phyloP scores from a whole-genome alignment of 768 basidiomycete species.

The Pleurotus eryngii region DNA sequence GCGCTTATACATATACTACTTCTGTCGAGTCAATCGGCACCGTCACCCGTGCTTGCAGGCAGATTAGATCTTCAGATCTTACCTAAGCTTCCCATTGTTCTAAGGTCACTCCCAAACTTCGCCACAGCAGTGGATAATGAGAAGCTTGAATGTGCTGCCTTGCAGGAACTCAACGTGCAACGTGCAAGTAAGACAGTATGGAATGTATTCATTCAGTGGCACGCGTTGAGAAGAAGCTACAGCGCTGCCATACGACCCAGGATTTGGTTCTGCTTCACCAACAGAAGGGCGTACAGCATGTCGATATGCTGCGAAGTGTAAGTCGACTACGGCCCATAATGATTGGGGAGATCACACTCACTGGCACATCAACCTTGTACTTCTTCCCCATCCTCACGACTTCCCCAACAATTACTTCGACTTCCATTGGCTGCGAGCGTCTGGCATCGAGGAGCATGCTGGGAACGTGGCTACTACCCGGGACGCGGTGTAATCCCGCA shows the following conservation, averaged over 20 bases:
- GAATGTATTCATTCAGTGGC: too few species aligned
- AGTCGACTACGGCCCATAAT: not conserved
- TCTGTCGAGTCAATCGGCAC: too few species aligned
- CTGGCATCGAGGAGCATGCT: slow-evolving; percentile 64
- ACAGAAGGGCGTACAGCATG: slow-evolving; percentile 53
- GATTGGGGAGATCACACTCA: slow-evolving; percentile 25
- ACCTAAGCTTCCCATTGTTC: not conserved
- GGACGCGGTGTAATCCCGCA: slow-evolving; percentile 31
- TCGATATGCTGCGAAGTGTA: slow-evolving; percentile 47
- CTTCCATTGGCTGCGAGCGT: slow-evolving; percentile 56
- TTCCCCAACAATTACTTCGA: slow-evolving; percentile 64
- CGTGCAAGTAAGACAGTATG: too few species aligned
- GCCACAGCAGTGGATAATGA: too few species aligned
- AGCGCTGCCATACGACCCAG: slow-evolving; percentile 29
- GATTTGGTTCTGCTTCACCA: slow-evolving; percentile 63
- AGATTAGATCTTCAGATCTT: not conserved
- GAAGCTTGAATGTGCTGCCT: too few species aligned
- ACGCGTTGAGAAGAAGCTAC: not conserved
- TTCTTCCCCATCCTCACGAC: slow-evolving; percentile 51
- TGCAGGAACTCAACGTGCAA: too few species aligned
- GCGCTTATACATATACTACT: not conserved
- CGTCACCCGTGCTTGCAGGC: not conserved
- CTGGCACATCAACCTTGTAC: slow-evolving; percentile 44
- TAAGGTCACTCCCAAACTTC: too few species aligned
- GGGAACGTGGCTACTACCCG: slow-evolving; percentile 45